Percentiles rank a stretch among this genome's conserved stretches.
phyloP scores from a whole-genome alignment of 148 eudicot genomes.

The Mesembryanthemum crystallinum region DNA sequence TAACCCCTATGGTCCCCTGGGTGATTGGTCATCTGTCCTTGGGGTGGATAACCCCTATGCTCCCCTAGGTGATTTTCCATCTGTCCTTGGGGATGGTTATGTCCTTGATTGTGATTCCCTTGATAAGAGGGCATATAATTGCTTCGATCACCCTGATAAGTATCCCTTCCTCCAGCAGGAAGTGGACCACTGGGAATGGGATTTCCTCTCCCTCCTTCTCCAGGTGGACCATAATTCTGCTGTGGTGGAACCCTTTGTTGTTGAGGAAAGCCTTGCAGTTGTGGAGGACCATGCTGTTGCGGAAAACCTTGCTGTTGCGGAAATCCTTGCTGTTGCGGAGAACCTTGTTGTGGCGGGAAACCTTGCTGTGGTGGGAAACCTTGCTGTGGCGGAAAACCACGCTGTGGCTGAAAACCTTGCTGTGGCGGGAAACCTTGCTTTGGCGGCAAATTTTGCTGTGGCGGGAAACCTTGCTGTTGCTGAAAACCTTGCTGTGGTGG shows the following conservation, averaged over 20 bases:
- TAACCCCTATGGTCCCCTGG: conserved; percentile 30
- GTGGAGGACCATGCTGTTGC: conserved; percentile 14
- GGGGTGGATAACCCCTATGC: conserved; percentile 12
- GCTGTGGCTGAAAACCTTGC: not conserved
- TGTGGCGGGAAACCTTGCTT: conserved; percentile 11
- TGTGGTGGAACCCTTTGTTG: conserved; percentile 26
- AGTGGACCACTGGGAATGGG: conserved; percentile 25
- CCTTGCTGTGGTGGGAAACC: conserved; percentile 9
- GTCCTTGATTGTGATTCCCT: conserved; percentile 34
- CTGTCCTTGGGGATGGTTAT: conserved; percentile 34
- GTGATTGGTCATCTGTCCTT: conserved; percentile 23
- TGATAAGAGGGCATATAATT: conserved; percentile 34
- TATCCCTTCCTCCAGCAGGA: conserved; percentile 32
- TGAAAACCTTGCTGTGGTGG: conserved; percentile 8
- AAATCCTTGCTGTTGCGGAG: conserved; percentile 8
- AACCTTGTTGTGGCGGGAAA: conserved; percentile 15
- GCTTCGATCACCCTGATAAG: conserved; percentile 31
- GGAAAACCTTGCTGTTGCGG: conserved; percentile 17
- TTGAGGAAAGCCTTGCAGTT: too few relatives aligned
- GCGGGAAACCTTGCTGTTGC: conserved; percentile 5
- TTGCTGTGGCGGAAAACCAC: conserved; percentile 23
- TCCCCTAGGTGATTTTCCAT: conserved; percentile 21
- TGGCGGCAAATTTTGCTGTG: conserved; percentile 28
- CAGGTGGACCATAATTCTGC: conserved; percentile 40
- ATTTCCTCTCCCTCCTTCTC: conserved; percentile 34